These are phyloP conservation scores for Trichoderma oligosporum DNA, from an alignment of 2,329 filamentous ascomycete species.

Conservation along the genomic window DNA sequence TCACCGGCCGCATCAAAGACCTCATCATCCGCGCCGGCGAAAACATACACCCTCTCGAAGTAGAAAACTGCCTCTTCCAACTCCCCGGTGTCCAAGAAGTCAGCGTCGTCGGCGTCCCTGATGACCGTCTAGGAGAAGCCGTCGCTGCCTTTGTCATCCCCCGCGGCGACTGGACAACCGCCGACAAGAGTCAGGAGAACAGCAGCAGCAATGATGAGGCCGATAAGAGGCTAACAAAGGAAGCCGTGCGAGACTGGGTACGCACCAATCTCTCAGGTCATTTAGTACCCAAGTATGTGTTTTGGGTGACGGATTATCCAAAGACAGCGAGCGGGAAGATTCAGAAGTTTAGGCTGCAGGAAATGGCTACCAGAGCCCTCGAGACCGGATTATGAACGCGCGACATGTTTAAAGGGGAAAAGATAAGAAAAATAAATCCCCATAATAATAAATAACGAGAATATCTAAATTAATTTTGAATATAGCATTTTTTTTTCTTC, in stretches of 20 bases:
- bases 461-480: not conserved
- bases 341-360: conserved; percentile 83
- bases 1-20: conserved; percentile 92
- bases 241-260: conserved; percentile 70
- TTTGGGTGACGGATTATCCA: conserved; percentile 79
- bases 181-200: conserved; percentile 20
- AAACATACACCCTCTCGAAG: conserved; percentile 90
- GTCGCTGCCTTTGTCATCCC: conserved; percentile 79
- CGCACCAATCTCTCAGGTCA: conserved; percentile 63
- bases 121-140: conserved; percentile 78
- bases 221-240: conserved; percentile 43
- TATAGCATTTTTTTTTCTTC: not conserved
- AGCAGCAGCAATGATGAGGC: conserved; percentile 28
- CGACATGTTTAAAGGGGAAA: no score
- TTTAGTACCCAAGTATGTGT: conserved; percentile 85
- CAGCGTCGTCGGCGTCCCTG: conserved; percentile 78
- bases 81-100: conserved; percentile 69
- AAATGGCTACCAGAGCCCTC: conserved; percentile 50
- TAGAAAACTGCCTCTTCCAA: conserved; percentile 81
- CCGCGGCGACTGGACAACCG: conserved; percentile 29
- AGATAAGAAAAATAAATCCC: not conserved
- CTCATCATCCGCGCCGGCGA: conserved; percentile 92
- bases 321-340: conserved; percentile 98
- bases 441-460: not conserved
- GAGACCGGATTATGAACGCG: conserved; percentile 9